Evolutionary conservation across 1,284 basidiomycete genomes (phyloP).

Genomic region (Cryptococcus hybrid): DNA sequence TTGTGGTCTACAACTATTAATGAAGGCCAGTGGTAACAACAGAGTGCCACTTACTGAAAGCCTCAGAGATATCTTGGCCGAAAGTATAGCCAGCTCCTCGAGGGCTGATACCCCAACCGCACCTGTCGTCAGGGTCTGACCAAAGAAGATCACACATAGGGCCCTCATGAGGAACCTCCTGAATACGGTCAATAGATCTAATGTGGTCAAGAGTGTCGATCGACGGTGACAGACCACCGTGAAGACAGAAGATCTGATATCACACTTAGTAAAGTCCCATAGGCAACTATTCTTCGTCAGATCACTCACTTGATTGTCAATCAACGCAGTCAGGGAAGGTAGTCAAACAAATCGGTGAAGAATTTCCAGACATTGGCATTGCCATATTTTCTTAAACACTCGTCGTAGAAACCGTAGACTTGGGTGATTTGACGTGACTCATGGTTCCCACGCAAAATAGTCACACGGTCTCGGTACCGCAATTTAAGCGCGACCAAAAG

Average conservation of each 20-base stretch:
- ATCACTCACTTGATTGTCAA: constrained; percentile 90
- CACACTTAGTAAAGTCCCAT: not conserved
- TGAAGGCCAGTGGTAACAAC: not conserved
- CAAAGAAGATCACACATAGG: constrained; percentile 99
- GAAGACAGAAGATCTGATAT: constrained; percentile 93
- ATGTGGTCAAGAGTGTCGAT: constrained; percentile 99
- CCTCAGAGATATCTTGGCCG: constrained; percentile 87
- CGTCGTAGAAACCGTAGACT: constrained; percentile 99
- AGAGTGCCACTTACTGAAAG: constrained; percentile 52
- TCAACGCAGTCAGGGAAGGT: constrained; percentile 95
- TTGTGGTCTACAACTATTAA: constrained; percentile 69
- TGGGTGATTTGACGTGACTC: constrained; percentile 99
- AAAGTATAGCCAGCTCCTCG: constrained; percentile 99
- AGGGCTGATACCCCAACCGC: constrained; percentile 99
- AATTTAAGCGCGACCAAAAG: constrained; percentile 98
- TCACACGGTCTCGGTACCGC: constrained; percentile 96
- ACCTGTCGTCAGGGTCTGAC: constrained; percentile 99
- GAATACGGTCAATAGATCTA: constrained; percentile 95
- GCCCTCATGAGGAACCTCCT: constrained; percentile 98
- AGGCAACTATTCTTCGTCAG: not conserved
- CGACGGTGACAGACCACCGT: constrained; percentile 96
- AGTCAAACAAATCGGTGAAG: constrained; percentile 99
- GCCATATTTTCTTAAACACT: constrained; percentile 98
- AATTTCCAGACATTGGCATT: constrained; percentile 99
- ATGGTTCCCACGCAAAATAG: constrained; percentile 97